Evolutionary conservation across 2,329 filamentous ascomycete genomes (phyloP), one percentile per base, ranked within the genome.

Genomic region (Allantophomopsis cytisporea): DNA sequence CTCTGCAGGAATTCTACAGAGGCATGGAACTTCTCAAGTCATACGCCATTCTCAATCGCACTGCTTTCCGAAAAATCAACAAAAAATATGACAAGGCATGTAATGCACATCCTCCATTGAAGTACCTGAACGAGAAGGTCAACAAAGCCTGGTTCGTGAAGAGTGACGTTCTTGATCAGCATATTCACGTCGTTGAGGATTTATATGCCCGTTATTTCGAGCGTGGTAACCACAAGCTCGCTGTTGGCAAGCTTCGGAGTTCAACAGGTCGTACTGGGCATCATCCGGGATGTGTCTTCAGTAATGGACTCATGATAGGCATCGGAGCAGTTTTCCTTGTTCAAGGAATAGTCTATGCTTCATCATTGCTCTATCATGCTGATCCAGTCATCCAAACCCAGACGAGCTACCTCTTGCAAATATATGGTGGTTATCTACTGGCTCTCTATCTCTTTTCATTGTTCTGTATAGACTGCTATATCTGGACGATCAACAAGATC

Each of bases 61-160:
- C 86, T 0, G 91, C 87, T 0, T 96, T 96, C 54, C 80, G 88
- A 23, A 98, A 98, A 59, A 86, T 98, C 55, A 95, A 94, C 62
- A 98, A 98, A 60, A 98, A 98, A 60, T 96, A 93, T 56, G 88
- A 96, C 67, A 98, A 96, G 62, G 76, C 82, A 2, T 76, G 87
- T 41, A 76, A 87, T 50, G 80, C 86, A 32, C 73, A 81, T 10
- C 85, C 85, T 0, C 72, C 80, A 0, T 72, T 83, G 54, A 74
- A 81, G 20, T 96, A 89, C 58, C 83, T 95, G 73, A 80, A 80
- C 23, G 88, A 95, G 50, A 89, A 89, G 54, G 87, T 98, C 50
- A 89, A 85, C 62, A 80, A 81, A 46, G 74, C 88, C 2, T 86
- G 84, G 71, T 98, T 98, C 52, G 89, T 95, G 32, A 81, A 84